Evolutionary conservation across 2,329 filamentous ascomycete genomes (phyloP), one percentile per base, ranked within the genome.

Genomic region (Chaetomiaceae sp.): DNA sequence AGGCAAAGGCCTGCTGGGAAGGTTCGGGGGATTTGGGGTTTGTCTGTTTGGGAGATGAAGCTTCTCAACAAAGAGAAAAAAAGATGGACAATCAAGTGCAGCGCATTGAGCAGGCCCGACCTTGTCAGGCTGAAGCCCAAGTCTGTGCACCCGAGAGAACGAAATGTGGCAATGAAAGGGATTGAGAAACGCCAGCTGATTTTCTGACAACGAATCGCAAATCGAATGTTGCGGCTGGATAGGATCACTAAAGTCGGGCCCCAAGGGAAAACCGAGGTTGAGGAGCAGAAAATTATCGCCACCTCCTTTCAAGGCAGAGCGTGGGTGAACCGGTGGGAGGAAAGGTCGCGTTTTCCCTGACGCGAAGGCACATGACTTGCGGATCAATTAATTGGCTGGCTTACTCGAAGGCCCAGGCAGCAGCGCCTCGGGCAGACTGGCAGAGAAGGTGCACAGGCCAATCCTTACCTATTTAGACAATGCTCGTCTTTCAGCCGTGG

Each of bases 361-460:
- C 62, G 59, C 62, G 62, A 59, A 52, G 45, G 45, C 62, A 64
- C 59, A 51, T 64, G 61, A 58, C 52, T 33, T 56, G 46, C 47
- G 51, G 47, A 33, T 33, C 22, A 53, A 54, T 44, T 42, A 57
- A 40, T 54, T 40, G 8, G 52, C 49, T 53, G 8, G 42, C 47
- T 54, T 36, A 33, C 33, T 39, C 20, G 39, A 17, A 42, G 23
- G 38, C 38, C 49, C 47, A 61, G 54, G 54, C 51, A 55, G 47
- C 49, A 56, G 54, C 48, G n/a, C n/a, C n/a, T n/a, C n/a, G 47
- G 40, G 23, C 39, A 31, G n/a, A 31, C n/a, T n/a, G n/a, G n/a
- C n/a, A n/a, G n/a, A n/a, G n/a, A n/a, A n/a, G n/a, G n/a, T n/a
- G n/a, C n/a, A n/a, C n/a, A n/a, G n/a, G n/a, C n/a, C n/a, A n/a